Evolutionary conservation across 805 yeast genomes (phyloP).

Genomic region (Nakazawaea ishiwadae): DNA sequence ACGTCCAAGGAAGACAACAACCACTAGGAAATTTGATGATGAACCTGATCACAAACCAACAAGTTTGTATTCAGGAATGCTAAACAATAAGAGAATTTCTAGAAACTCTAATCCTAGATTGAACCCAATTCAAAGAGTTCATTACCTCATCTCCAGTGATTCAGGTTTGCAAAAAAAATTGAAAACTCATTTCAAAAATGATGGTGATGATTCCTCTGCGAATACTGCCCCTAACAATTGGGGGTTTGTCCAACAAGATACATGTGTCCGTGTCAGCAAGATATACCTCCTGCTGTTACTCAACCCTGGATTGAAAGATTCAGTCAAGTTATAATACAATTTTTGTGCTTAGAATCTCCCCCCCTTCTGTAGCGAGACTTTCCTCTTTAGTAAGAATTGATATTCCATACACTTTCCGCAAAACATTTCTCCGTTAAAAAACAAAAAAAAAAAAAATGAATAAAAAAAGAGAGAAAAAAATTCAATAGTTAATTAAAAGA

Average conservation of each 20-base stretch:
- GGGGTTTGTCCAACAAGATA: neutral
- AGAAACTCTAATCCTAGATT: neutral
- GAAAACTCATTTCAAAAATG: neutral
- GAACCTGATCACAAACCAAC: too few species aligned
- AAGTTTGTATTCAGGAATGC: too few species aligned
- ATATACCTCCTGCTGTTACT: constrained; percentile 2
- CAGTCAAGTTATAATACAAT: neutral
- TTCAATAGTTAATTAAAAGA: neutral
- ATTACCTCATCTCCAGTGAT: constrained; percentile 1
- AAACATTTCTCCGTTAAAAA: constrained; percentile 8
- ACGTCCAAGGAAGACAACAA: too few species aligned
- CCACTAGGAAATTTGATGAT: too few species aligned
- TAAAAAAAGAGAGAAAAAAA: constrained; percentile 1
- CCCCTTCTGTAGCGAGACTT: neutral
- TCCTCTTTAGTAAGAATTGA: neutral
- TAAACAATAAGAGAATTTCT: neutral
- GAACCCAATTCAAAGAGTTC: neutral
- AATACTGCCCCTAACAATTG: too few species aligned
- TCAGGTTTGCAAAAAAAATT: neutral
- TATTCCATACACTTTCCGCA: constrained; percentile 1
- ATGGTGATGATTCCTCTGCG: too few species aligned
- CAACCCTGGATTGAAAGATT: constrained; percentile 8
- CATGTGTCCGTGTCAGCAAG: neutral
- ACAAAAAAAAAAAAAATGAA: neutral
- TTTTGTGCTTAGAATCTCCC: neutral